Evolutionary conservation across 2,329 filamentous ascomycete species (phyloP), one percentile per base, ranked within the genome.

Genomic region (Fusarium sp.): DNA sequence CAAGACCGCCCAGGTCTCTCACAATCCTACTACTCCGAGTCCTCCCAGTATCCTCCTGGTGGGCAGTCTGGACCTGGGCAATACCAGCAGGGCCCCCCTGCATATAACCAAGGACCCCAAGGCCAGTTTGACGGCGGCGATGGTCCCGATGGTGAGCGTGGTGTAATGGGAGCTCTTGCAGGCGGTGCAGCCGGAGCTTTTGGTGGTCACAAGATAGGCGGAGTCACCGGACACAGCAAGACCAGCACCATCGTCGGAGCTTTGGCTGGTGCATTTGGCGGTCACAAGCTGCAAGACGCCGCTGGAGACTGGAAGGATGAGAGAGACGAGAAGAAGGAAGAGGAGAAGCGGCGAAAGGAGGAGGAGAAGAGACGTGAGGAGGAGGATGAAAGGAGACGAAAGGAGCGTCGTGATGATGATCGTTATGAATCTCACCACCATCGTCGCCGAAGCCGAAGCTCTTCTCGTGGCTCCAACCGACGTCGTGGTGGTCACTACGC

Each of bases 231-330:
- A 38, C 75, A 77, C 49, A 79, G 76, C 75, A 82, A 82, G 73
- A 72, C 79, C 8, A 78, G 80, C 66, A 81, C 80, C 33, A 60
- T 85, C 12, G 72, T 85, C n/a, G 83, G 83, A 15, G 83, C 80
- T 11, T 60, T 85, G 11, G 83, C 79, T 9, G 84, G 84, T 18
- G 84, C 83, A 16, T 78, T 85, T 40, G 82, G 82, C 6, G 84
- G 84, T 6, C 82, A 83, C 75, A 84, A 85, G 72, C 61, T 83
- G 18, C 80, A 85, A 65, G 83, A 85, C 58, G 81, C 78, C 12
- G 80, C 81, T 6, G 75, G 75, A 8, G 83, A 85, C 69, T 83
- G 81, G 81, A 82, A 81, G 74, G 80, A 84, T 64, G 79, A 81
- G 37, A 80, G 80, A 32, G 78, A 85, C 65, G 83, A 85, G 59